Percentiles rank a stretch among this genome's conserved stretches.
These are phyloP conservation scores for Sphagnum tenellum DNA, from an alignment of 225 moss, liverwort and hornwort genomes.

Conservation along the genomic window DNA sequence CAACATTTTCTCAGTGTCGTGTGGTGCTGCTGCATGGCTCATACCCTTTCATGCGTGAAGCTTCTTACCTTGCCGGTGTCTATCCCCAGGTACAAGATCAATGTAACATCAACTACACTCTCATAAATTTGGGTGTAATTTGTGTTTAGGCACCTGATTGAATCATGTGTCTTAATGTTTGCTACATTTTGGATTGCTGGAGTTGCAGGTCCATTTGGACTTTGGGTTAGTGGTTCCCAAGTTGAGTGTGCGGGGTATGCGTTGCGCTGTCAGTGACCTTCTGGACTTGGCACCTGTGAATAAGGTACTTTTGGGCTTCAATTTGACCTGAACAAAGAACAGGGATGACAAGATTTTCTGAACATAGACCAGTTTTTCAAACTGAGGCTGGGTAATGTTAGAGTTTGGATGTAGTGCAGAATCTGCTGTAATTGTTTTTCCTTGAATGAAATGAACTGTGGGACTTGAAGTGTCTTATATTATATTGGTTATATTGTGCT, in stretches of 20 bases:
- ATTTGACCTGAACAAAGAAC: too few relatives aligned
- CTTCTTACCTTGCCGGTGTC: constrained; percentile 83
- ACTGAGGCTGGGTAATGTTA: too few relatives aligned
- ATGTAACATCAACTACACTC: too few relatives aligned
- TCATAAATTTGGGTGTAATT: too few relatives aligned
- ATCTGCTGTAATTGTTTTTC: too few relatives aligned
- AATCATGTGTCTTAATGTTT: too few relatives aligned
- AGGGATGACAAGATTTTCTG: too few relatives aligned
- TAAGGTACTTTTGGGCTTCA: constrained; percentile 33
- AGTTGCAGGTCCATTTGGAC: constrained; percentile 61
- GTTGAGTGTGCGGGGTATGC: constrained; percentile 89
- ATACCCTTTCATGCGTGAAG: constrained; percentile 96
- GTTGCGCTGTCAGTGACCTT: constrained; percentile 69
- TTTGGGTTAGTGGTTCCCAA: constrained; percentile 92
- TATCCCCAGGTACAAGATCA: constrained; percentile 61
- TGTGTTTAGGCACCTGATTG: too few relatives aligned
- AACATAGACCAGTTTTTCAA: too few relatives aligned
- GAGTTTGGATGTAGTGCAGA: too few relatives aligned
- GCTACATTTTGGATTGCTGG: neutral
- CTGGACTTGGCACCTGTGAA: constrained; percentile 86
- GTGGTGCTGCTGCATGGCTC: constrained; percentile 85
- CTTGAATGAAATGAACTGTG: too few relatives aligned
- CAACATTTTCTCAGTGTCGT: constrained; percentile 44
- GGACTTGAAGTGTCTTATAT: too few relatives aligned
- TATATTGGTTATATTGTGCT: constrained; percentile 4